Base-by-base conservation (phyloP, 1,139 yeast genomes). In the Suhomyces chickasaworum region DNA sequence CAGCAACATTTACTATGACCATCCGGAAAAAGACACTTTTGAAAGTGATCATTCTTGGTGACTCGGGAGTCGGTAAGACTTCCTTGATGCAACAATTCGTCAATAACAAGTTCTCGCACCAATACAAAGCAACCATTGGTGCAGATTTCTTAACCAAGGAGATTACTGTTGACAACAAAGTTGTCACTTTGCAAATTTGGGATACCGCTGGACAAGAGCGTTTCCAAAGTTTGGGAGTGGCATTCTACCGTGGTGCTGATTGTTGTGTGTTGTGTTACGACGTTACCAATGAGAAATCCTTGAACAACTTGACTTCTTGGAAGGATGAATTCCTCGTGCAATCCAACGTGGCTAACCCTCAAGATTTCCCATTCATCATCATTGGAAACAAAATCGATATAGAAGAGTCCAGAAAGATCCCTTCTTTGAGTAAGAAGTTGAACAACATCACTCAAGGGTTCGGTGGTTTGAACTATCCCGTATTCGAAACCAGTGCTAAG, bases 201-300 rank as follows among this genome's bases (percentile, higher is more conserved):
- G 99, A 93, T 64, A 93, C 99, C 37, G 99, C 99, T 2, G 99
- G 99, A 25, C 99, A 93, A 73, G 99, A 93, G 69, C 76, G 99
- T 56, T 93, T 93, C 75, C 99, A 93, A 69, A 85, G 95, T 50
- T 76, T 93, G 53, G 99, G 99, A 15, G 98, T 93, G 39, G 99
- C 99, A 1, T 93, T 93, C 66, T 93, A 93, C 68, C 78, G 99
- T 58, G 99, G 99, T 31, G 97, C 99, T 1, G 99, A 93, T 67
- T 93, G 99, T 68, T 93, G 99, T 69, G 98, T 93, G 8, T 77
- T 93, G 52, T 96, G 95, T 57, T 60, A 59, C 51, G 64, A 60
- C 35, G 64, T 60, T 25, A 58, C 63, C 53, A 60, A 60, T 49
- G 64, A 59, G 39, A 90, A 90, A 68, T 88, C 96, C 6, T 88